These are phyloP conservation scores for Brettanomyces nanus DNA, from an alignment of 805 yeast species.

Conservation along the genomic window DNA sequence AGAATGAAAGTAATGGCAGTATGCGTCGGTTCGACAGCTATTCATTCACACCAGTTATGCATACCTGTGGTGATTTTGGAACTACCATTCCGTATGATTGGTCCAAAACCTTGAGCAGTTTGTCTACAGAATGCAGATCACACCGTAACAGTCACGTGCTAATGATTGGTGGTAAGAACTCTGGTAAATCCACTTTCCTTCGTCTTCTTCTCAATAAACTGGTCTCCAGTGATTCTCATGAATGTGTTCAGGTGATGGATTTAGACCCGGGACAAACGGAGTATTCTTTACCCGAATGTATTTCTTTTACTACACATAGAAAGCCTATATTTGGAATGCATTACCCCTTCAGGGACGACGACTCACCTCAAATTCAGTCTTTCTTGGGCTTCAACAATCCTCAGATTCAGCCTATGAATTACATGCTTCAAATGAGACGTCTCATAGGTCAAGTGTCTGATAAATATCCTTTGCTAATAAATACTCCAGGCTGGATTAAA, in stretches of 20 bases:
- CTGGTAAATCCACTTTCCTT: constrained; percentile 75
- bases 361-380: constrained; percentile 16
- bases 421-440: constrained; percentile 33
- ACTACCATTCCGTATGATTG: constrained; percentile 20
- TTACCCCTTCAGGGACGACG: constrained; percentile 21
- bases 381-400: constrained; percentile 65
- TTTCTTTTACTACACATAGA: constrained; percentile 41
- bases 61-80: constrained; percentile 21
- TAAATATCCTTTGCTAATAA: constrained; percentile 44
- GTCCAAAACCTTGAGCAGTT: constrained; percentile 12
- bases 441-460: constrained; percentile 28
- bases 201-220: constrained; percentile 45
- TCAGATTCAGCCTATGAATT: constrained; percentile 52
- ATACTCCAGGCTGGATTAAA: constrained; percentile 88
- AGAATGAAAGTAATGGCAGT: constrained; percentile 4
- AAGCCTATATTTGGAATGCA: constrained; percentile 32
- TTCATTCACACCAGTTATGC: constrained; percentile 30
- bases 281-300: constrained; percentile 60
- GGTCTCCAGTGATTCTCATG: constrained; percentile 17
- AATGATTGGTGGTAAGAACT: constrained; percentile 59
- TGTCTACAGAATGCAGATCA: constrained; percentile 10
- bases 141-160: constrained; percentile 21
- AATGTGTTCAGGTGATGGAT: constrained; percentile 46
- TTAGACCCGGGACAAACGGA: constrained; percentile 90
- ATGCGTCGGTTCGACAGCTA: constrained; percentile 13